Base-by-base conservation (phyloP, 179 eudicot genomes). In the Sideroxylon spinosum region DNA sequence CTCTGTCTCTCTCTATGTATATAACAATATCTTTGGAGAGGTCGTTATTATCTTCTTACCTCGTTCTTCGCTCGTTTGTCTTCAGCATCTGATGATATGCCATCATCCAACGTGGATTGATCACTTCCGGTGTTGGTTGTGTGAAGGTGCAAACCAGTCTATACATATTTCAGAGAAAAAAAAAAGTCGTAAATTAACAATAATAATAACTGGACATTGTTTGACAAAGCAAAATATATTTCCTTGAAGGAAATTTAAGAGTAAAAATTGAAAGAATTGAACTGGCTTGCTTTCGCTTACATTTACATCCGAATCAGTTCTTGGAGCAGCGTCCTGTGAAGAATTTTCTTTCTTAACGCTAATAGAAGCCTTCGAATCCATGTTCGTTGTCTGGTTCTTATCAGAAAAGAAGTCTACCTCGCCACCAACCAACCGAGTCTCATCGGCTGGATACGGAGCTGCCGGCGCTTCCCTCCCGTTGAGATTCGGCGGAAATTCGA, bases 141-240 rank as follows among this genome's bases (percentile, higher is more conserved):
- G 37, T 79, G 88, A 71, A 93, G 97, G 78, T 86, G 93, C 81
- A 93, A 83, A 19, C 93, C 92, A 37, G 97, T 93, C 97, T 93
- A 82, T 59, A 14, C 1, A 37, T 1, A 37, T 37, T 66, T 6
- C 7, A 75, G 19, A 14, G 55, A 72, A 44, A 29, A 22, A 59
- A 55, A 32, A 32, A 77, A 26, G 56, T 0, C 9, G 62, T 28
- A 14, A 76, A 52, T 56, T 20, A 57, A 26, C 12, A 64, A 59
- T 28, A 19, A 20, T 37, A 19, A 37, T 37, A 37, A 37, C 44
- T 37, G 44, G 44, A 37, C 44, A 37, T 37, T 37, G 5, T 37
- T 37, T 37, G 44, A 37, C 5, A 37, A 3, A 37, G 44, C 44
- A 37, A 37, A 1, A 37, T 37, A 37, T 37, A 37, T 37, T 37